Percentiles rank a stretch among this genome's conserved stretches.
Conservation (phyloP, 768 basidiomycete genomes). For the Myochromella boudieri region DNA sequence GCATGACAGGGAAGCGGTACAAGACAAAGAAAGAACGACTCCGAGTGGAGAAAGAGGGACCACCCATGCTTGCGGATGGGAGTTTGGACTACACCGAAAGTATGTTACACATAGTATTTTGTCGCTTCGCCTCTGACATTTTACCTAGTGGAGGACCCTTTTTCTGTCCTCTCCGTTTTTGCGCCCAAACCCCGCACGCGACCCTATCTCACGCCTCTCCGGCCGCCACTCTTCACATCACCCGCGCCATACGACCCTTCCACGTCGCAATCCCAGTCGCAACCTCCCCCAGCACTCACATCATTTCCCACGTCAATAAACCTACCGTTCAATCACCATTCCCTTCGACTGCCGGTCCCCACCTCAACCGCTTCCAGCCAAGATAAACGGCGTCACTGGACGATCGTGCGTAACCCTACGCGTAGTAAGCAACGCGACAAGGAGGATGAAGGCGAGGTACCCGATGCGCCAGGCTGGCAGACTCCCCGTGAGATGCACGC, state of each 20-base stretch:
- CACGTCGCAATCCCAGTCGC: slow-evolving; percentile 22
- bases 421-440: slow-evolving; percentile 52
- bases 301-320: slow-evolving; percentile 18
- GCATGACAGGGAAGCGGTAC: slow-evolving; percentile 63
- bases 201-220: slow-evolving; percentile 59
- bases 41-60: slow-evolving; percentile 75
- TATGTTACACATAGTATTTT: slow-evolving; percentile 34
- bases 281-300: slow-evolving; percentile 21
- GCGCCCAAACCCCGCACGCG: slow-evolving; percentile 57
- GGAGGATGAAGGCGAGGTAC: slow-evolving; percentile 45
- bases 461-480: slow-evolving; percentile 42
- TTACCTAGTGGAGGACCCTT: slow-evolving; percentile 73
- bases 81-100: slow-evolving; percentile 75
- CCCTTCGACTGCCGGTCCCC: slow-evolving; percentile 24
- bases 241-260: slow-evolving; percentile 24
- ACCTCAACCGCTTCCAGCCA: slow-evolving; percentile 18
- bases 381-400: slow-evolving; percentile 61
- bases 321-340: slow-evolving; percentile 11
- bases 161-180: slow-evolving; percentile 62
- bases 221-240: slow-evolving; percentile 33
- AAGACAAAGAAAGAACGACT: slow-evolving; percentile 80
- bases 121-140: too few species aligned
- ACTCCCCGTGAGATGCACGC: slow-evolving; percentile 51
- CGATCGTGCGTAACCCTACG: slow-evolving; percentile 49
- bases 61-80: slow-evolving; percentile 70